phyloP scores from a whole-genome alignment of 306 rosid genomes.

The Vigna reflexopilosa region DNA sequence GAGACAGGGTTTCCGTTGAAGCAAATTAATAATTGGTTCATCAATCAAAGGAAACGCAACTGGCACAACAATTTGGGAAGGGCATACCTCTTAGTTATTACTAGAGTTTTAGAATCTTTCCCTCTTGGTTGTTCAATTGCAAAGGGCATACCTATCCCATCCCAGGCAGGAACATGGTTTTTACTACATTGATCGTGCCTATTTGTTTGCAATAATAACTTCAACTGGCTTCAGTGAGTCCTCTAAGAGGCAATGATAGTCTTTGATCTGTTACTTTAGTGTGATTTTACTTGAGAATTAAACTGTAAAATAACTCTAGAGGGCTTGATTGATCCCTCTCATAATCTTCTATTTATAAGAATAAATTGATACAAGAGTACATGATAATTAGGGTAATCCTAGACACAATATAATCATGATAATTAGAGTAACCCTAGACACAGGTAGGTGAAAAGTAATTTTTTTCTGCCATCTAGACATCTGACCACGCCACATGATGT shows the following conservation, averaged over 20 bases:
- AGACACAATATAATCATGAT: too few species aligned
- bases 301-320: too few species aligned
- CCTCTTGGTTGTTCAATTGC: slow-evolving; percentile 8
- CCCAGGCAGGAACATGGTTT: slow-evolving; percentile 5
- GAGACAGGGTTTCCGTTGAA: slow-evolving; percentile 98
- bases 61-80: slow-evolving; percentile 79
- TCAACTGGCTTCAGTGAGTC: background rate
- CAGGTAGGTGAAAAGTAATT: too few species aligned
- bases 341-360: too few species aligned
- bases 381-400: too few species aligned
- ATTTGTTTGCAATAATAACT: background rate
- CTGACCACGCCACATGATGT: too few species aligned
- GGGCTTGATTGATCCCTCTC: too few species aligned
- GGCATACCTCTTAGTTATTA: background rate
- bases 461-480: too few species aligned
- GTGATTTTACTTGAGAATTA: too few species aligned
- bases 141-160: background rate
- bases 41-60: slow-evolving; percentile 95
- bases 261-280: too few species aligned
- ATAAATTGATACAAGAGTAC: too few species aligned
- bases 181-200: background rate
- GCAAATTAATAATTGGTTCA: slow-evolving; percentile 98
- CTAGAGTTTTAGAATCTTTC: slow-evolving; percentile 21
- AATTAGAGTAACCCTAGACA: too few species aligned
- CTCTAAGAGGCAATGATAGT: background rate